Evolutionary conservation across 2,329 filamentous ascomycete species (phyloP).

Genomic region (Aspergillus caelatus): DNA sequence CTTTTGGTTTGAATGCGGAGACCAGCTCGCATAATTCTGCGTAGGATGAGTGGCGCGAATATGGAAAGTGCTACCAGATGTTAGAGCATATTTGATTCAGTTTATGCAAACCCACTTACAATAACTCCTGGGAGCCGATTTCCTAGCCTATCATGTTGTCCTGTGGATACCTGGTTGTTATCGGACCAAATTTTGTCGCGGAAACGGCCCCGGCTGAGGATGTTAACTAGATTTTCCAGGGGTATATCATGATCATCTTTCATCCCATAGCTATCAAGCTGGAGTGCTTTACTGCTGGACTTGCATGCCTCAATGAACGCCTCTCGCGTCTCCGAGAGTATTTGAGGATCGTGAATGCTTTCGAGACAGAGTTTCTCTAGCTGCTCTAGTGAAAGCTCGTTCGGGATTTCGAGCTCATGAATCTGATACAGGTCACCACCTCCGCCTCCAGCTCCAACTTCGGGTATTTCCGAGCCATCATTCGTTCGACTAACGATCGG

Average conservation of each 20-base stretch:
- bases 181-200: constrained; percentile 5
- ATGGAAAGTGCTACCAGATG: constrained; percentile 67
- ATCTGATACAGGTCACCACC: constrained; percentile 71
- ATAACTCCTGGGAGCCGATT: constrained; percentile 34
- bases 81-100: constrained; percentile 9
- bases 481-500: constrained; percentile 69
- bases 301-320: constrained; percentile 35
- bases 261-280: constrained; percentile 42
- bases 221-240: constrained; percentile 37
- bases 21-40: constrained; percentile 75
- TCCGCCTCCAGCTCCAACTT: constrained; percentile 78
- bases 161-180: not conserved
- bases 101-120: constrained; percentile 27
- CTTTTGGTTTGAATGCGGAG: constrained; percentile 67
- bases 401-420: constrained; percentile 65
- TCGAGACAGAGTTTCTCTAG: constrained; percentile 57
- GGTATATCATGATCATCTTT: constrained; percentile 41
- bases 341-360: constrained; percentile 34
- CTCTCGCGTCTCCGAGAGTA: constrained; percentile 31
- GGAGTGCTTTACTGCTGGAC: constrained; percentile 38
- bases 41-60: constrained; percentile 88
- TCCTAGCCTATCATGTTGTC: constrained; percentile 3
- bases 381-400: constrained; percentile 51
- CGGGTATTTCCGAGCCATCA: constrained; percentile 66
- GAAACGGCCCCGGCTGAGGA: constrained; percentile 31